phyloP scores from a whole-genome alignment of 768 basidiomycete species.

The Mycena galericulata region DNA sequence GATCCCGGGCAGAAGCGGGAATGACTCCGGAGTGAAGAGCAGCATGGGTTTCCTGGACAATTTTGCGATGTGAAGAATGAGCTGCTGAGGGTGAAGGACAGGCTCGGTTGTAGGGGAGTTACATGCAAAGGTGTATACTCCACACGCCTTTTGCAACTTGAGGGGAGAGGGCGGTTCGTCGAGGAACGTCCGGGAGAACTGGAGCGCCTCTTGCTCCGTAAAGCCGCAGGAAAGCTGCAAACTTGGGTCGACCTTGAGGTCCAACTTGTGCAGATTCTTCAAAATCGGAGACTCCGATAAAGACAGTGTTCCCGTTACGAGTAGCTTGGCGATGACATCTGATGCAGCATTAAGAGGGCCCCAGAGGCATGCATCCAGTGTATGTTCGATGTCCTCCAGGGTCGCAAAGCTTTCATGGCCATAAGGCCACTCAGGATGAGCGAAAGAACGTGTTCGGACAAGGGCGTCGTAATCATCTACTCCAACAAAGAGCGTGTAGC shows the following conservation, averaged over 20 bases:
- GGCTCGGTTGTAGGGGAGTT: background rate
- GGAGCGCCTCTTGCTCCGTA: background rate
- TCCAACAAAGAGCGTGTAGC: constrained; percentile 8
- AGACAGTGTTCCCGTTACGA: constrained; percentile 5
- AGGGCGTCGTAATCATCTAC: constrained; percentile 19
- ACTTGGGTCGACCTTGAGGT: background rate
- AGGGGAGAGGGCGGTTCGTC: background rate
- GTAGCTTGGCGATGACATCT: constrained; percentile 12
- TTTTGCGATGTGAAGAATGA: background rate
- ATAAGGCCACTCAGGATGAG: background rate
- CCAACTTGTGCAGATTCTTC: background rate
- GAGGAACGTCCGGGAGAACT: background rate
- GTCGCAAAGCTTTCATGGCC: background rate
- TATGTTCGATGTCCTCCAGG: background rate
- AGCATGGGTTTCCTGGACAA: background rate
- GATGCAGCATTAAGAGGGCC: background rate
- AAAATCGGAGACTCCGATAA: background rate
- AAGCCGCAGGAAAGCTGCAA: constrained; percentile 9
- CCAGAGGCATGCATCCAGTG: constrained; percentile 6
- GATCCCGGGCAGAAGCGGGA: background rate
- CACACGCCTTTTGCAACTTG: constrained; percentile 3
- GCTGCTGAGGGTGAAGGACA: constrained; percentile 19
- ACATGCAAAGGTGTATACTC: constrained; percentile 1
- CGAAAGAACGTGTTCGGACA: background rate
- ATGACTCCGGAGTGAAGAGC: background rate